Conservation (phyloP, 129 eudicot genomes). For the Chrysanthemum lavandulifolium region DNA sequence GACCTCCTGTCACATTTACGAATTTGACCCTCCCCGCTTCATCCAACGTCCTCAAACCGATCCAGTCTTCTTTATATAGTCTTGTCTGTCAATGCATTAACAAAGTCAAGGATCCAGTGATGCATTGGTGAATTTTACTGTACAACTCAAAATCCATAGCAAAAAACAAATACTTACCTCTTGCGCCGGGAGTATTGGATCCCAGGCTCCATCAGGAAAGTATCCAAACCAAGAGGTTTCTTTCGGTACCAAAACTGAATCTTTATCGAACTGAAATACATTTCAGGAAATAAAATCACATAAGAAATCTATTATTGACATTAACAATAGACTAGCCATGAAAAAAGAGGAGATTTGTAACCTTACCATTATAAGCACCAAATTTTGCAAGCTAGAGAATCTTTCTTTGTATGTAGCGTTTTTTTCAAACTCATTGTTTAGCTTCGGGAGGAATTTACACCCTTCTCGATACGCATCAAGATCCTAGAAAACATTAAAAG, state of each 20-base stretch:
- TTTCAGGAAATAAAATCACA: not conserved
- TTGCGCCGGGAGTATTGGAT: conserved; percentile 58
- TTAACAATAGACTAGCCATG: not conserved
- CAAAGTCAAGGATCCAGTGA: not conserved
- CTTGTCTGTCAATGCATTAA: conserved; percentile 49
- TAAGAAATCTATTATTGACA: not conserved
- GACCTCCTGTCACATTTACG: conserved; percentile 59
- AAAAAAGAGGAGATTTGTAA: not conserved
- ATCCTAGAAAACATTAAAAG: conserved; percentile 39
- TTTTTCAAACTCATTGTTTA: conserved; percentile 60
- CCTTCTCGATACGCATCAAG: conserved; percentile 52
- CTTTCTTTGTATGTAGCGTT: conserved; percentile 70
- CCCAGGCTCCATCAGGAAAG: conserved; percentile 71
- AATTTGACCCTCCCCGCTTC: conserved; percentile 84
- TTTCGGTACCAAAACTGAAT: conserved; percentile 62
- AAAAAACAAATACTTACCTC: conserved; percentile 40
- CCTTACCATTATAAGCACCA: conserved; percentile 86
- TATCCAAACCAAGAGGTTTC: conserved; percentile 86
- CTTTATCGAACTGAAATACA: conserved; percentile 57
- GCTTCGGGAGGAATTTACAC: conserved; percentile 70
- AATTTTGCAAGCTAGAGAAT: conserved; percentile 68
- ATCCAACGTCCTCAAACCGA: conserved; percentile 73
- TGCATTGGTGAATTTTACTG: conserved; percentile 14
- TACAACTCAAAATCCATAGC: conserved; percentile 2
- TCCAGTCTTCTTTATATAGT: conserved; percentile 86